Base-by-base conservation (phyloP, 2,329 filamentous ascomycete species). In the Aspergillus tamarii region DNA sequence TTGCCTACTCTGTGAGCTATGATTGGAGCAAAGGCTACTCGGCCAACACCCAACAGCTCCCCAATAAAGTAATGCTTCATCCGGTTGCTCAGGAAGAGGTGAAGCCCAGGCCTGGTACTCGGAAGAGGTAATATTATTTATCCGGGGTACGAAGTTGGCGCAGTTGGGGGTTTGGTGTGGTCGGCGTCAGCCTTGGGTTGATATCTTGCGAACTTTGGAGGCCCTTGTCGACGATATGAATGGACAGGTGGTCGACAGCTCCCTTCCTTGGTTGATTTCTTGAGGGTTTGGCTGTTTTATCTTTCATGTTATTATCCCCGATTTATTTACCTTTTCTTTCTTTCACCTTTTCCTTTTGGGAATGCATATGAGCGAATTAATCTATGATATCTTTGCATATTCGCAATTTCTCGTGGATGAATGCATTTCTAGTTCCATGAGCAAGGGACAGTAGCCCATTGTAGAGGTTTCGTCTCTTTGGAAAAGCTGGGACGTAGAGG, bases 1-100 rank as follows among this genome's bases (percentile, higher is more conserved):
- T 95, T 75, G 92, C 92, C 19, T 95, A 95, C 72, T 93, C 94
- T 30, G 88, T 97, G 55, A 93, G 93, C 76, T 99, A 99, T 78
- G 95, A 99, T 82, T 99, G 95, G 95, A 93, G 91, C 82, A 98
- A 99, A 84, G 95, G 95, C 19, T 97, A 94, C 81, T 88, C 91
- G 68, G 87, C 84, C 69, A 98, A 98, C 80, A 95, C 84, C 30
- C 88, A 88, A 62, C 85, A 85, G 60, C 72, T 73, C 26, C 88
- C 91, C 10, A 91, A 88, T 78, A 95, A 95, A 82, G 89, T 95
- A 59, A 93, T 93, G 89, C 84, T 96, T 76, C 92, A 96, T 76
- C 89, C 91, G 1, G 87, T 96, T 14, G 81, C 81, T 36, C 84
- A 82, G n/a, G 88, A 89, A 55, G 88, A 90, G 73, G 87, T 87